These are phyloP conservation scores for Chaetomium sp. DNA, from an alignment of 2,329 filamentous ascomycete species.

Conservation along the genomic window DNA sequence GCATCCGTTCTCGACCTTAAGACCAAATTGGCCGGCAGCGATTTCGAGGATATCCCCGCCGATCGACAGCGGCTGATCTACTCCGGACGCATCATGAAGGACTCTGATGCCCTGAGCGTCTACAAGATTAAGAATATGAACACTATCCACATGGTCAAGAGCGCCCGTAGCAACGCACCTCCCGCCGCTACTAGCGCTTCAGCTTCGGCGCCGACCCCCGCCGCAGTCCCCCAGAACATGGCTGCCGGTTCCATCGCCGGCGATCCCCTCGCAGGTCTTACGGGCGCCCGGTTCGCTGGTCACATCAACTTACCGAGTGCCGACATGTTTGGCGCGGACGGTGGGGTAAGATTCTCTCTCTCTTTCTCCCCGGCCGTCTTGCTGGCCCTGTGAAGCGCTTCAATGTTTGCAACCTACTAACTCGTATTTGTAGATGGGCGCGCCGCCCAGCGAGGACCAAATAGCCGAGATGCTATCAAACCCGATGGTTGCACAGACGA, in stretches of 20 bases:
- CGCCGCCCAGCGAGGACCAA: conserved; percentile 77
- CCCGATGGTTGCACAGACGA: conserved; percentile 79
- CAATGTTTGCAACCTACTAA: conserved; percentile 15
- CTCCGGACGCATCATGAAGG: conserved; percentile 94
- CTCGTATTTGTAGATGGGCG: conserved; percentile 71
- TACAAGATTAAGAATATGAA: conserved; percentile 97
- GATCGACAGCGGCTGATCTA: conserved; percentile 96
- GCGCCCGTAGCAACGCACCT: conserved; percentile 79
- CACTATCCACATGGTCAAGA: conserved; percentile 95
- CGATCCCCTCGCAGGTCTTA: conserved; percentile 87
- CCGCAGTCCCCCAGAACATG: conserved; percentile 73
- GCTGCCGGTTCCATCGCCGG: conserved; percentile 75
- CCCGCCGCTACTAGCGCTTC: conserved; percentile 46
- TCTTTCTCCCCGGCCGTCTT: not conserved
- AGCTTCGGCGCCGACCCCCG: conserved; percentile 51
- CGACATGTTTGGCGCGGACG: conserved; percentile 90
- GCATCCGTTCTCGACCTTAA: conserved; percentile 86
- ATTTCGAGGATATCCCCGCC: conserved; percentile 83
- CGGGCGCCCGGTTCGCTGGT: conserved; percentile 90
- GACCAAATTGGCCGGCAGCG: conserved; percentile 76
- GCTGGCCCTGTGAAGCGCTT: not conserved
- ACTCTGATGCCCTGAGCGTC: conserved; percentile 77
- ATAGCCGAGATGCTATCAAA: conserved; percentile 85
- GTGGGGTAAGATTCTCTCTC: conserved; percentile 70
- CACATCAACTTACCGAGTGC: conserved; percentile 85